Evolutionary conservation across 2,329 filamentous ascomycete genomes (phyloP), one percentile per base, ranked within the genome.

Genomic region (Cytospora piceicola): DNA sequence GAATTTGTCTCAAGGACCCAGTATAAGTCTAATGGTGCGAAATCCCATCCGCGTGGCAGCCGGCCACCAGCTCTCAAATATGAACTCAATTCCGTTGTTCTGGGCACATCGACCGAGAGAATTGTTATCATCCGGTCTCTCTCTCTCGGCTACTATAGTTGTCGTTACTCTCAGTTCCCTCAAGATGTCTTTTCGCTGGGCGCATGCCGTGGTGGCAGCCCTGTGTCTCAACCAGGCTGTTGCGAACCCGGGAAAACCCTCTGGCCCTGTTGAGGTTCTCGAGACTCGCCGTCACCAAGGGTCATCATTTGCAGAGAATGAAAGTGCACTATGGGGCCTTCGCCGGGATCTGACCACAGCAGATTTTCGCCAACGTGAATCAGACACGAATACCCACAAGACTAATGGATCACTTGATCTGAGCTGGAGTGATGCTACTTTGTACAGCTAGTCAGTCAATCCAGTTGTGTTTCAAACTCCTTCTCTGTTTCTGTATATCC

Each of bases 341-440:
- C 68, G 66, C 14, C 70, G 72, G 36, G 71, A 74, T 12, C 65
- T 74, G 36, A 24, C 63, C 0, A 57, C 58, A 4, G 53, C 72
- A 30, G 55, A 66, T 17, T 63, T 68, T 4, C 39, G 67, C 30
- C 67, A 70, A 58, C 67, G 72, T 65, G 66, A 73, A 56, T 51
- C 55, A 7, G 63, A 67, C 20, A 42, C 29, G 8, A 66, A 69
- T 1, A 66, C 69, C 4, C 69, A 72, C 29, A 71, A 70, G 32
- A 77, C 75, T 57, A 74, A 72, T 58, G 75, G 73, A 0, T 70
- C 71, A 15, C 69, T 82, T n/a, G 75, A 78, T 64, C 75, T 73
- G 58, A 79, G 76, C 63, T 81, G 78, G 76, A 71, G 76, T 52
- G 75, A 74, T n/a, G 77, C 78, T 0, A 72, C 73, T 0, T 70